These are phyloP conservation scores for Coemansia furcata DNA, from an alignment of 192 early-diverging fungal genomes.

Conservation along the genomic window DNA sequence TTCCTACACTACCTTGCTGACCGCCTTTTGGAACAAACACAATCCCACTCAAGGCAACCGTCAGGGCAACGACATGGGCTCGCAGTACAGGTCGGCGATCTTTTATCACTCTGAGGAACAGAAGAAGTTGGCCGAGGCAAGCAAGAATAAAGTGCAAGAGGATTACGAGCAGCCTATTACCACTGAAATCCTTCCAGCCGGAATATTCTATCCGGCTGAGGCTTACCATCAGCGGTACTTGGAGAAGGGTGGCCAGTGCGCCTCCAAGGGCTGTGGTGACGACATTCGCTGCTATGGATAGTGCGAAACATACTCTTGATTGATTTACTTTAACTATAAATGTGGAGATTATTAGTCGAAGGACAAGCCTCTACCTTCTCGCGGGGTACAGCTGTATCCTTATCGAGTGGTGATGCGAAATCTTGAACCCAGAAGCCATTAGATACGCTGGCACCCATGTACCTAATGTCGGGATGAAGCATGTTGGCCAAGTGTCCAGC, in stretches of 20 bases:
- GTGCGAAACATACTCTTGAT: not conserved
- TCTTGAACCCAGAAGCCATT: slow-evolving; percentile 51
- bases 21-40: slow-evolving; percentile 81
- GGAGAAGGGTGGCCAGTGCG: slow-evolving; percentile 56
- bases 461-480: slow-evolving; percentile 32
- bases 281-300: slow-evolving; percentile 51
- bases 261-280: slow-evolving; percentile 51
- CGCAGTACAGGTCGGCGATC: slow-evolving; percentile 87
- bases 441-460: slow-evolving; percentile 33
- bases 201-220: slow-evolving; percentile 80
- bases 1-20: slow-evolving; percentile 71
- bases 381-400: not conserved
- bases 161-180: slow-evolving; percentile 59
- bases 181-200: slow-evolving; percentile 68
- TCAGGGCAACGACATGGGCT: slow-evolving; percentile 81
- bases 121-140: slow-evolving; percentile 67
- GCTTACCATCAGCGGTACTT: slow-evolving; percentile 79
- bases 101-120: slow-evolving; percentile 81
- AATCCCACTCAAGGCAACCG: slow-evolving; percentile 86
- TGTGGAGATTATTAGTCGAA: not conserved
- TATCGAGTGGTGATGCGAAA: slow-evolving; percentile 31
- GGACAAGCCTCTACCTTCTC: slow-evolving; percentile 30
- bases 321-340: slow-evolving; percentile 7
- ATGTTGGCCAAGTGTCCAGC: slow-evolving; percentile 40
- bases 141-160: slow-evolving; percentile 65